phyloP scores from a whole-genome alignment of 768 basidiomycete genomes.

The Cystobasidium tubakii region DNA sequence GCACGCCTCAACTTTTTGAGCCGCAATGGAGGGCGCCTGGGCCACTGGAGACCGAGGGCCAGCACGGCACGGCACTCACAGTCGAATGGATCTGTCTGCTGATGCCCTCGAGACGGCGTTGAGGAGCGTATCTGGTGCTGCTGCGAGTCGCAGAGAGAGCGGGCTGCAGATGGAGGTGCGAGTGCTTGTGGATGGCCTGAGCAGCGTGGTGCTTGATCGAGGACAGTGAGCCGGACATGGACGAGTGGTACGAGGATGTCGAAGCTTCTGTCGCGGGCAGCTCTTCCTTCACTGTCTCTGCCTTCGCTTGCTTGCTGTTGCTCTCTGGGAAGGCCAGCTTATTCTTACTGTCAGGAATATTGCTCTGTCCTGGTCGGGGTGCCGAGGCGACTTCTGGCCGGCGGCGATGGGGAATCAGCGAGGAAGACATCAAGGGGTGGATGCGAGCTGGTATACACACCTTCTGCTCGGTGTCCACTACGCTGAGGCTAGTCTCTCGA shows the following conservation, averaged over 20 bases:
- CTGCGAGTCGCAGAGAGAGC: not conserved
- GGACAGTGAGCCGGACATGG: slow-evolving; percentile 3
- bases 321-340: not conserved
- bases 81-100: not conserved
- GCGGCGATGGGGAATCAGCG: not conserved
- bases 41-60: not conserved
- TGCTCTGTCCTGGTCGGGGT: not conserved
- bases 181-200: not conserved
- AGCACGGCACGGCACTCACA: not conserved
- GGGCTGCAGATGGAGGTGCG: not conserved
- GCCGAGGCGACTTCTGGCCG: not conserved
- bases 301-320: not conserved
- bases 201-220: not conserved
- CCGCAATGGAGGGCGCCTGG: not conserved
- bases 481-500: too few relatives aligned
- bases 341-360: not conserved
- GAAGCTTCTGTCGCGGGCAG: not conserved
- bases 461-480: not conserved
- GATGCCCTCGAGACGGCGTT: not conserved
- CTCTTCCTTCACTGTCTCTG: not conserved
- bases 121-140: not conserved
- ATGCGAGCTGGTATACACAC: not conserved
- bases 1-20: slow-evolving; percentile 13
- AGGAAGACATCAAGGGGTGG: not conserved
- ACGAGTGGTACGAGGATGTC: not conserved